Conservation (phyloP, 345 rosid species). For the Murraya koenigii region DNA sequence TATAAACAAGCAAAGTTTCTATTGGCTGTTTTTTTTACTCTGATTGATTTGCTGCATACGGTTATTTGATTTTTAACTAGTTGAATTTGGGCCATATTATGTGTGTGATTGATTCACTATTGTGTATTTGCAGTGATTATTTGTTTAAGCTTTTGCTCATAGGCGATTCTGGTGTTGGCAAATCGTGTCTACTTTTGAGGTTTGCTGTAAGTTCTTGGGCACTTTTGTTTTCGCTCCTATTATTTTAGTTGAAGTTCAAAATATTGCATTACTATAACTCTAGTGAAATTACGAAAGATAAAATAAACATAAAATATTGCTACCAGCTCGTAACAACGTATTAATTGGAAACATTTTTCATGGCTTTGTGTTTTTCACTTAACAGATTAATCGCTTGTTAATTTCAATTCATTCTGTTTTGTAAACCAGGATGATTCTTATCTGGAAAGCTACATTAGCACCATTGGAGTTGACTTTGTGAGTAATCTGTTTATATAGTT, state of each 20-base stretch:
- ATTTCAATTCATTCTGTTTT: not conserved
- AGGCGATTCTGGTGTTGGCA: slow-evolving; percentile 61
- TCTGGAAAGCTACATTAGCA: slow-evolving; percentile 72
- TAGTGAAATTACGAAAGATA: not conserved
- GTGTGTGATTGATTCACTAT: not conserved
- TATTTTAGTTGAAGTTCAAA: not conserved
- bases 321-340: not conserved
- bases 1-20: not conserved
- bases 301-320: not conserved
- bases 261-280: not conserved
- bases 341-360: not conserved
- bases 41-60: not conserved
- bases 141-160: slow-evolving; percentile 57
- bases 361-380: not conserved
- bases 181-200: slow-evolving; percentile 52
- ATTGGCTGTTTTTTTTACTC: not conserved
- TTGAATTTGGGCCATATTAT: not conserved
- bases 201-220: slow-evolving; percentile 45
- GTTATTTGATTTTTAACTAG: not conserved
- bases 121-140: slow-evolving; percentile 44
- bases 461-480: slow-evolving; percentile 76
- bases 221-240: not conserved
- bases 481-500: slow-evolving; percentile 18
- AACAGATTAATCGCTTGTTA: not conserved
- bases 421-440: slow-evolving; percentile 61